Evolutionary conservation across 371 early-diverging fungal species (phyloP).

Genomic region (Actinomucor elegans): DNA sequence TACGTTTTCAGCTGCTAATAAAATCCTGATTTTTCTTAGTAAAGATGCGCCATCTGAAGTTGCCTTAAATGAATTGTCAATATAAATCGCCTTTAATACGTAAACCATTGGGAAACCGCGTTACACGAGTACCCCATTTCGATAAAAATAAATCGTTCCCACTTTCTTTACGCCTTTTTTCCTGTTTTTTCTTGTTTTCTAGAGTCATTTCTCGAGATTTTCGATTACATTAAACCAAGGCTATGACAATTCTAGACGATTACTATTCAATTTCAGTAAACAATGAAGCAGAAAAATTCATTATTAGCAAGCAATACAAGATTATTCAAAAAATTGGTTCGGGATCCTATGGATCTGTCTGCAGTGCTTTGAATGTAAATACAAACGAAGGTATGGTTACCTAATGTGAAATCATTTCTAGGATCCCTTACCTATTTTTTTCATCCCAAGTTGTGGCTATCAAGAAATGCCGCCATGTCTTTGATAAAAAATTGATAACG

Average conservation of each 20-base stretch:
- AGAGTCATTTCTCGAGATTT: no score
- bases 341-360: conserved; percentile 92
- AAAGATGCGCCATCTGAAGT: no score
- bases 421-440: not conserved
- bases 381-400: conserved; percentile 40
- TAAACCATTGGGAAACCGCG: no score
- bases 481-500: conserved; percentile 69
- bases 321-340: conserved; percentile 85
- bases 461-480: conserved; percentile 72
- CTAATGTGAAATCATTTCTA: no score
- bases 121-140: no score
- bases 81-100: no score
- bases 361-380: conserved; percentile 49
- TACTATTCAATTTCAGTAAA: conserved; percentile 40
- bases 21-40: no score
- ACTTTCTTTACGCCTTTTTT: not conserved
- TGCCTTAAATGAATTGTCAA: no score
- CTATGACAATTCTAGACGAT: conserved; percentile 17
- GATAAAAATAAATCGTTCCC: no score
- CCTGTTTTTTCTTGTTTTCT: not conserved
- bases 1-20: no score
- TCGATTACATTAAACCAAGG: no score
- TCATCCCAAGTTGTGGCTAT: conserved; percentile 64
- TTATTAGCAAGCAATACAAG: conserved; percentile 67
- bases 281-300: conserved; percentile 51